phyloP scores from a whole-genome alignment of 2,329 filamentous ascomycete genomes.

The Arthrobotrys megalospora region DNA sequence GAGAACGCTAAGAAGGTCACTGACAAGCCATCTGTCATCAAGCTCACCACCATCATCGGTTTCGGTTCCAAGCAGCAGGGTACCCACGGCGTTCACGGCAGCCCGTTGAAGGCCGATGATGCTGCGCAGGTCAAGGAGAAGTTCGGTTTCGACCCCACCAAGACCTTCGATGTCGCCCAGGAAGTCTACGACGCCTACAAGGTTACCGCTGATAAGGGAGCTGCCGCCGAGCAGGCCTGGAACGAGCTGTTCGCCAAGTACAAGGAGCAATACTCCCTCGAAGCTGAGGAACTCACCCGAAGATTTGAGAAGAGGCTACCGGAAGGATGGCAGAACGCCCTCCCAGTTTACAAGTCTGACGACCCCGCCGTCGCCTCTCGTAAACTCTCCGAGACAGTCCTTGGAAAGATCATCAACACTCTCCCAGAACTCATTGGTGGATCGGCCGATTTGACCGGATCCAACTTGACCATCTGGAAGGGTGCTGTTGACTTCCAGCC shows the following conservation, averaged over 20 bases:
- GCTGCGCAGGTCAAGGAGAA: constrained; percentile 92
- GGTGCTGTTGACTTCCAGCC: constrained; percentile 97
- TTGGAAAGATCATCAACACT: constrained; percentile 85
- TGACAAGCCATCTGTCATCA: constrained; percentile 97
- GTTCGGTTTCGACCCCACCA: constrained; percentile 95
- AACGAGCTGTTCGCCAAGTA: constrained; percentile 94
- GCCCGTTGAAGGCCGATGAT: constrained; percentile 94
- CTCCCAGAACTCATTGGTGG: constrained; percentile 94
- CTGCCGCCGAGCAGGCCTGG: constrained; percentile 93
- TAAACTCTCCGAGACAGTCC: constrained; percentile 95
- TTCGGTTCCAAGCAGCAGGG: constrained; percentile 94
- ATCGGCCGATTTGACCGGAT: constrained; percentile 97
- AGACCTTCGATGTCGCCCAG: constrained; percentile 93
- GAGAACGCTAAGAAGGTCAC: constrained; percentile 86
- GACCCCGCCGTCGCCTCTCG: constrained; percentile 90
- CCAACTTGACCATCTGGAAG: constrained; percentile 99
- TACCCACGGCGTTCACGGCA: constrained; percentile 95
- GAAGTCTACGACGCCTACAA: constrained; percentile 92
- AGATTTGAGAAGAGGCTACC: constrained; percentile 87
- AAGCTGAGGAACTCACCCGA: constrained; percentile 85
- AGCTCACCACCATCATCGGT: constrained; percentile 96
- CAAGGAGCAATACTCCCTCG: constrained; percentile 80
- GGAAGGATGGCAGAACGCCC: constrained; percentile 94
- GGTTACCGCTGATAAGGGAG: constrained; percentile 87
- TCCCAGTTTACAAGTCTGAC: constrained; percentile 86